Conservation (phyloP, 202 grass and related monocot species). For the Dendrocalamus latiflorus region DNA sequence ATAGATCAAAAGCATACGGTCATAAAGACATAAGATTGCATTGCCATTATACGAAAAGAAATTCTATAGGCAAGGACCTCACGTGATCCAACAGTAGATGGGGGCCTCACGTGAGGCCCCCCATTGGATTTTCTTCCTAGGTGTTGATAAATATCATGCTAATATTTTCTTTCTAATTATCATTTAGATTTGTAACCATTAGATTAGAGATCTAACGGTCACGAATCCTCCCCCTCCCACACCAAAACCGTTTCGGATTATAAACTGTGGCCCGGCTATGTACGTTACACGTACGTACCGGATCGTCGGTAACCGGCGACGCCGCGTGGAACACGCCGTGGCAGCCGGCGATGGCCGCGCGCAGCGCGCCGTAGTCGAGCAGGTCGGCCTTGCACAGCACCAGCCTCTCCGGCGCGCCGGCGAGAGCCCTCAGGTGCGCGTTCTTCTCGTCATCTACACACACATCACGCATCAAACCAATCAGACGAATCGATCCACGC, state of each 20-base stretch:
- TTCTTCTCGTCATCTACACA: constrained; percentile 68
- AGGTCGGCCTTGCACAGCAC: constrained; percentile 68
- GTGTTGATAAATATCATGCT: no score
- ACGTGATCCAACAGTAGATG: no score
- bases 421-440: constrained; percentile 61
- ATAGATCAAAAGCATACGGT: no score
- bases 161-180: no score
- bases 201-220: no score
- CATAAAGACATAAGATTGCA: no score
- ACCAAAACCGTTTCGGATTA: neutral
- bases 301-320: constrained; percentile 77
- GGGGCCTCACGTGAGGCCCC: no score
- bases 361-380: constrained; percentile 59
- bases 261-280: neutral
- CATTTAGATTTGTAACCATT: no score
- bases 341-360: constrained; percentile 54
- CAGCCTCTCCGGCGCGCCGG: constrained; percentile 68
- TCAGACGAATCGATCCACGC: neutral
- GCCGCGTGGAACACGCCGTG: constrained; percentile 86
- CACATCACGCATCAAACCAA: neutral
- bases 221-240: no score
- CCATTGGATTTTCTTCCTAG: no score
- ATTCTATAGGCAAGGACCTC: no score
- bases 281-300: constrained; percentile 29
- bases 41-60: no score